A percentile compares a stretch with the other conserved stretches of the same genome.
These are phyloP conservation scores for Solanum rostratum DNA, from an alignment of 257 asterid genomes.

Conservation along the genomic window DNA sequence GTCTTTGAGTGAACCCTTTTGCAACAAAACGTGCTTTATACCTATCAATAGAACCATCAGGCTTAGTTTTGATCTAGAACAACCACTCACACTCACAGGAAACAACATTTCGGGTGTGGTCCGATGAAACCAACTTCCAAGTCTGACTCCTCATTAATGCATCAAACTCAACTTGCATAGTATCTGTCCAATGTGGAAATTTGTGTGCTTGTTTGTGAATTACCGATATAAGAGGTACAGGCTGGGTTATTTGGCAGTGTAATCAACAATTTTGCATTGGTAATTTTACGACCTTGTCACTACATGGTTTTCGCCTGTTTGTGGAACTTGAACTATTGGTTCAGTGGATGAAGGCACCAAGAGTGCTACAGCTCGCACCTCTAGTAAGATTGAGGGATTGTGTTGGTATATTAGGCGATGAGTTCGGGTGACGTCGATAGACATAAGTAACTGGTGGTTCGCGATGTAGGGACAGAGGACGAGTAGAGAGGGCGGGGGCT, in stretches of 20 bases:
- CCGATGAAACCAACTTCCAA: too few relatives aligned
- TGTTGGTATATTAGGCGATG: neutral
- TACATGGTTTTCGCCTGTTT: neutral
- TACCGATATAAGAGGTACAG: neutral
- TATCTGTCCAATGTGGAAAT: too few relatives aligned
- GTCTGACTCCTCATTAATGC: too few relatives aligned
- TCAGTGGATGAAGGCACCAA: neutral
- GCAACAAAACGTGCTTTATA: too few relatives aligned
- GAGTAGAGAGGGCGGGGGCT: neutral
- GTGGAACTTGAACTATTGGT: neutral
- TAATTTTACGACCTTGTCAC: neutral
- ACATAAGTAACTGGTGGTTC: neutral
- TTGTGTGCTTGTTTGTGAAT: too few relatives aligned
- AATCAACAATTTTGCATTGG: neutral
- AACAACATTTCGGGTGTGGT: too few relatives aligned
- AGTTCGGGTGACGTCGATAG: neutral
- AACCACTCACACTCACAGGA: too few relatives aligned
- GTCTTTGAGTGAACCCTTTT: too few relatives aligned
- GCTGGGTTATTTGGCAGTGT: neutral
- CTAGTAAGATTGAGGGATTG: neutral
- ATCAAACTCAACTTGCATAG: too few relatives aligned
- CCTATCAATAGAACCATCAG: too few relatives aligned
- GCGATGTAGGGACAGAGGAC: neutral
- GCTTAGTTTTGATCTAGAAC: too few relatives aligned
- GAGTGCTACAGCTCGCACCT: neutral